These are phyloP conservation scores for Hymenoscyphus fructigenus DNA, from an alignment of 2,329 filamentous ascomycete species.

Conservation along the genomic window DNA sequence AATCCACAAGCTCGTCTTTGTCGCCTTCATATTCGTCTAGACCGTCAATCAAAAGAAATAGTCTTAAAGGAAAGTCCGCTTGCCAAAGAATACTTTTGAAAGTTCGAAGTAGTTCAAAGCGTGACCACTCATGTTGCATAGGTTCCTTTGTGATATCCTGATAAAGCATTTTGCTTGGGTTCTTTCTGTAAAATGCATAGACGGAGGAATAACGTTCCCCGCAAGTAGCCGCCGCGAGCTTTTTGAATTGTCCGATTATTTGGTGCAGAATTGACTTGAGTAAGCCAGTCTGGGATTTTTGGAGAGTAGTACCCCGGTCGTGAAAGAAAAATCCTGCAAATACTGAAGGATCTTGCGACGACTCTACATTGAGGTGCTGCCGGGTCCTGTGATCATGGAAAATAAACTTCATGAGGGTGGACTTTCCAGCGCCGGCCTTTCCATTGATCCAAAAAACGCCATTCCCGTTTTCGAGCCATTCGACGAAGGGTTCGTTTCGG, in stretches of 20 bases:
- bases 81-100: neutral
- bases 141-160: neutral
- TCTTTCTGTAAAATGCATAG: neutral
- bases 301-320: constrained; percentile 37
- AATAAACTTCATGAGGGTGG: constrained; percentile 22
- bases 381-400: neutral
- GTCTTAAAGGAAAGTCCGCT: constrained; percentile 3
- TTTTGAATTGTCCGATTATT: neutral
- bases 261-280: neutral
- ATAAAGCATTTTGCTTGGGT: neutral
- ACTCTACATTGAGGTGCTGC: constrained; percentile 33
- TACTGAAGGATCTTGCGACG: neutral
- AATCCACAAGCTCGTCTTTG: neutral
- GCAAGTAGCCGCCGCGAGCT: neutral
- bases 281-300: constrained; percentile 6
- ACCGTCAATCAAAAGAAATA: constrained; percentile 17
- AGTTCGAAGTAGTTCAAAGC: neutral
- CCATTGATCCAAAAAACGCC: constrained; percentile 21
- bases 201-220: neutral
- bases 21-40: constrained; percentile 14
- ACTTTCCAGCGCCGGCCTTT: constrained; percentile 12
- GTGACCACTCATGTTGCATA: constrained; percentile 1
- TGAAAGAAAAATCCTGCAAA: constrained; percentile 47
- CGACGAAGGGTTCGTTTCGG: constrained; percentile 5
- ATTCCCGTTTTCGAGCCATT: constrained; percentile 14